Evolutionary conservation across 331 rosid genomes (phyloP).

Genomic region (Saraca asoca): DNA sequence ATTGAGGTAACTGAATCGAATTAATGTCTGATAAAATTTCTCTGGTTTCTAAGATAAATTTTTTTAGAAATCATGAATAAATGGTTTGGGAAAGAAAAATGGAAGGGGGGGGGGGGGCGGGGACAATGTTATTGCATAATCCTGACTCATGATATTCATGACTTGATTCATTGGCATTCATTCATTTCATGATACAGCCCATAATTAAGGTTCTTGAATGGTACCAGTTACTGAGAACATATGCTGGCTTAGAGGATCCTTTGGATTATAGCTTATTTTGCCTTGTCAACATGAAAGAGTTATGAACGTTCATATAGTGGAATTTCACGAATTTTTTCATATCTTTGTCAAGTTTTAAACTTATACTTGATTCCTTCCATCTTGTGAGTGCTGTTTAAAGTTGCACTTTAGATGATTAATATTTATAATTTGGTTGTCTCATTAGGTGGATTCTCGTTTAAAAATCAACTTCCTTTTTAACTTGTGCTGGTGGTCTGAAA

Average conservation of each 20-base stretch:
- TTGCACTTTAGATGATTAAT: background rate
- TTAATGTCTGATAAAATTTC: constrained; percentile 19
- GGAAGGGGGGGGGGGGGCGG: too few relatives aligned
- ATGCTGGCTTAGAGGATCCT: background rate
- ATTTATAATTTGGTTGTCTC: background rate
- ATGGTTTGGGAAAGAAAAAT: background rate
- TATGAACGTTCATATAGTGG: too few relatives aligned
- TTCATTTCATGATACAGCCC: background rate
- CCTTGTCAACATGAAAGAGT: constrained; percentile 2
- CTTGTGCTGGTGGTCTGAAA: background rate
- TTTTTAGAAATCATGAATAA: background rate
- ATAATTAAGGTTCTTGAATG: background rate
- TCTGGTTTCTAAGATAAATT: constrained; percentile 2
- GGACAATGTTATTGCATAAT: too few relatives aligned
- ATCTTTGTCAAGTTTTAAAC: background rate
- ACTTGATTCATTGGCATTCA: too few relatives aligned
- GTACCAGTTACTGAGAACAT: background rate
- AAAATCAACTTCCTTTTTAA: background rate
- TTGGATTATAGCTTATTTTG: background rate
- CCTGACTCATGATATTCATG: too few relatives aligned
- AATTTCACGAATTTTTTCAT: too few relatives aligned
- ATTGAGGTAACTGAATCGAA: constrained; percentile 53
- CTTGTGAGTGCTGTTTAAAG: background rate
- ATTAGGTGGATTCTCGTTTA: background rate
- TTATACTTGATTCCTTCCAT: background rate